These are phyloP conservation scores for Ophiocordyceps camponoti-rufipedis DNA, from an alignment of 2,329 filamentous ascomycete genomes.

Conservation along the genomic window DNA sequence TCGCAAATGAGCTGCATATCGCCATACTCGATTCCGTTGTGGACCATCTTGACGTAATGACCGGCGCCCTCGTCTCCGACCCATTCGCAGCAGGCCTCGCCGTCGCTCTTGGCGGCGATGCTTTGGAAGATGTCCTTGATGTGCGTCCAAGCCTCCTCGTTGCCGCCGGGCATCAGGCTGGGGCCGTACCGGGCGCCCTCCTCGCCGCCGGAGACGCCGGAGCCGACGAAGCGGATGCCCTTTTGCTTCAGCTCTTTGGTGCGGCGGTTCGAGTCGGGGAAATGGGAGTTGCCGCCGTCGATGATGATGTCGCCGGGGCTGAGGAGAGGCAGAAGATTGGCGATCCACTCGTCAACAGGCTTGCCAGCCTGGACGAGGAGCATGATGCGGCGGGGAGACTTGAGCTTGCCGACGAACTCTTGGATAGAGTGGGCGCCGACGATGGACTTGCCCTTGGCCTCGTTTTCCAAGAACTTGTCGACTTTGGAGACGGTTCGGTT, in stretches of 20 bases:
- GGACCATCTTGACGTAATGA: constrained; percentile 99
- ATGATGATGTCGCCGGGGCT: constrained; percentile 94
- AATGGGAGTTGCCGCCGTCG: constrained; percentile 96
- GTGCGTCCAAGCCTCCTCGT: constrained; percentile 92
- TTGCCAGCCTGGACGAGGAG: constrained; percentile 96
- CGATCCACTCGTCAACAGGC: constrained; percentile 97
- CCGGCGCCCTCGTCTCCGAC: constrained; percentile 98
- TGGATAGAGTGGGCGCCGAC: constrained; percentile 83
- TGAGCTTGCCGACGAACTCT: constrained; percentile 93
- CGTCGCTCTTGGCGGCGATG: constrained; percentile 94
- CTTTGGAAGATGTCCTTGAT: constrained; percentile 99
- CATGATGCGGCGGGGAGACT: constrained; percentile 94
- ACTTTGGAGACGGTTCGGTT: constrained; percentile 99
- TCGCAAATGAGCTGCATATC: constrained; percentile 99
- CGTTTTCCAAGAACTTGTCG: constrained; percentile 79
- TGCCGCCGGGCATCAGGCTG: constrained; percentile 96
- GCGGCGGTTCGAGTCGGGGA: constrained; percentile 95
- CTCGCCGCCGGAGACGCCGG: constrained; percentile 96
- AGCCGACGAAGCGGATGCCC: constrained; percentile 89
- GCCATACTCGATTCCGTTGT: constrained; percentile 99
- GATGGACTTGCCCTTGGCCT: constrained; percentile 89
- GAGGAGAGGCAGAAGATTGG: constrained; percentile 71
- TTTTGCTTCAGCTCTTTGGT: constrained; percentile 73
- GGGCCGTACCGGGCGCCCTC: constrained; percentile 96
- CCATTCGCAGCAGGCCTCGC: constrained; percentile 98